These are phyloP conservation scores for Fagus crenata DNA, from an alignment of 306 rosid genomes.

Conservation along the genomic window DNA sequence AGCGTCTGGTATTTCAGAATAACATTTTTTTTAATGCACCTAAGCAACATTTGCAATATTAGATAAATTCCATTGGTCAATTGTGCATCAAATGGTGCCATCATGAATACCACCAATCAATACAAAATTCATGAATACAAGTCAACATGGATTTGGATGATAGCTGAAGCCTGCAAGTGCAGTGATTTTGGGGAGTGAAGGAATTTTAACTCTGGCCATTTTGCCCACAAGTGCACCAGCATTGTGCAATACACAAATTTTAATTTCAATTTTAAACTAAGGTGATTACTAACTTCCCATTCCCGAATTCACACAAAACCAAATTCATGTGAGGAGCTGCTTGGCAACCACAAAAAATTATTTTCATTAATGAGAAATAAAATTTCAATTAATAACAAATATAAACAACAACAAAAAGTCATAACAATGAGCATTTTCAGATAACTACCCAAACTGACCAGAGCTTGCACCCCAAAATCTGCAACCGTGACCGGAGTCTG, in stretches of 20 bases:
- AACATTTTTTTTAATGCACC: not conserved
- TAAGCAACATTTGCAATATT: not conserved
- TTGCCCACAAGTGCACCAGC: not conserved
- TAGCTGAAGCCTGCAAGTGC: no score
- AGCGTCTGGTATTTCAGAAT: not conserved
- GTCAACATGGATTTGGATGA: not conserved
- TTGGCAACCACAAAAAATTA: no score
- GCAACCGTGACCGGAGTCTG: conserved; percentile 87
- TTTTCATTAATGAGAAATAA: not conserved
- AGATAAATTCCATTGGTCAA: conserved; percentile 6
- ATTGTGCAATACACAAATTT: not conserved
- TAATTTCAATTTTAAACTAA: not conserved
- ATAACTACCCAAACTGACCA: conserved; percentile 83
- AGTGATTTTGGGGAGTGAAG: no score
- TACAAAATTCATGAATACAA: not conserved
- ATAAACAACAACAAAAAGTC: not conserved
- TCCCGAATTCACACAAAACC: not conserved
- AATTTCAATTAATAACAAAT: not conserved
- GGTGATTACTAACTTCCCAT: not conserved
- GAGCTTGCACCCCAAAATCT: conserved; percentile 94
- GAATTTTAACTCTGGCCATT: not conserved
- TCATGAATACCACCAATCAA: conserved; percentile 10
- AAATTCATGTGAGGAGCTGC: not conserved
- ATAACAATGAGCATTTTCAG: not conserved
- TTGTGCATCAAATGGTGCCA: not conserved